Percentiles rank a stretch among this genome's conserved stretches.
Conservation (phyloP, 257 asterid species). For the Solanum boliviense region DNA sequence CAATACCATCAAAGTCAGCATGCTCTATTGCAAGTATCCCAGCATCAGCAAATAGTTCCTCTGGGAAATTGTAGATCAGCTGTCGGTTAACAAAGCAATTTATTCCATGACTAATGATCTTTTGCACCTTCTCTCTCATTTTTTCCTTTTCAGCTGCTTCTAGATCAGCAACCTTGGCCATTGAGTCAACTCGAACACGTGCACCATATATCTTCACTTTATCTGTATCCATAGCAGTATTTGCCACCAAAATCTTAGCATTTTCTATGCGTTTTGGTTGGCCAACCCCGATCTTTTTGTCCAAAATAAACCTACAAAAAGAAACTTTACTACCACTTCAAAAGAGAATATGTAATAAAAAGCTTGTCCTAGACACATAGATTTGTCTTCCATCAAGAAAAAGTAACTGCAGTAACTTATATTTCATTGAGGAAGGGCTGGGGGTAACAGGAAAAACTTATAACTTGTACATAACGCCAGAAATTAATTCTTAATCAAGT, state of each 20-base stretch:
- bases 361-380: neutral
- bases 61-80: slow-evolving; percentile 90
- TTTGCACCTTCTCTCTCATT: slow-evolving; percentile 91
- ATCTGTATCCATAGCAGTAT: slow-evolving; percentile 98
- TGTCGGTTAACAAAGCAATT: slow-evolving; percentile 94
- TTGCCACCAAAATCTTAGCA: slow-evolving; percentile 92
- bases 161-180: slow-evolving; percentile 95
- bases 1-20: slow-evolving; percentile 99
- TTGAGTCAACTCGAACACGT: slow-evolving; percentile 97
- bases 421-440: neutral
- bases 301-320: slow-evolving; percentile 70
- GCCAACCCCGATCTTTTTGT: slow-evolving; percentile 94
- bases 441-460: neutral
- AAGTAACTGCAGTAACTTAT: neutral
- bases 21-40: slow-evolving; percentile 96
- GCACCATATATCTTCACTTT: slow-evolving; percentile 97
- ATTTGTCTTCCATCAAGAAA: neutral
- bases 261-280: slow-evolving; percentile 96
- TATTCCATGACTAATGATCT: slow-evolving; percentile 83
- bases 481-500: neutral
- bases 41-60: slow-evolving; percentile 95
- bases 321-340: neutral
- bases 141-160: slow-evolving; percentile 91
- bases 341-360: neutral
- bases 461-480: neutral